These are phyloP conservation scores for Metschnikowia koreensis DNA, from an alignment of 805 yeast genomes.

Conservation along the genomic window DNA sequence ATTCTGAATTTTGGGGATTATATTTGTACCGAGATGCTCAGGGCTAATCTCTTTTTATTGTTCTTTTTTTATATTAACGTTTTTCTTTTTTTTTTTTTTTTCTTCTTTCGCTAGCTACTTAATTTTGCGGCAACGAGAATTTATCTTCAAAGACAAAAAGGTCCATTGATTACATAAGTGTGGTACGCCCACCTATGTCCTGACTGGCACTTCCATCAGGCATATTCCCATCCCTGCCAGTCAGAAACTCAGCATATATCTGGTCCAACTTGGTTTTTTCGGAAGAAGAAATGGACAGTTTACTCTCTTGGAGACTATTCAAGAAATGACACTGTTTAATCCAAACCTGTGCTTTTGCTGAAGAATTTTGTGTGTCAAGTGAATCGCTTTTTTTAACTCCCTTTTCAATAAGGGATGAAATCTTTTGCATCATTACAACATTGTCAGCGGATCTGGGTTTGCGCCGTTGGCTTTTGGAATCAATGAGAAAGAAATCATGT, in stretches of 20 bases:
- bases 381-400: background rate
- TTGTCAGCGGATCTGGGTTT: conserved; percentile 39
- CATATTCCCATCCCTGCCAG: conserved; percentile 82
- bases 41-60: too few relatives aligned
- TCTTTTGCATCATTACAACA: conserved; percentile 40
- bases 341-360: conserved; percentile 31
- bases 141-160: too few relatives aligned
- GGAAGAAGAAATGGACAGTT: conserved; percentile 79
- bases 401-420: conserved; percentile 35
- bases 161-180: conserved; percentile 54
- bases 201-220: conserved; percentile 79
- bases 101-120: too few relatives aligned
- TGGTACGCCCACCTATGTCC: conserved; percentile 81
- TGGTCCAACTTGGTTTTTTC: conserved; percentile 61
- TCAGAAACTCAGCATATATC: conserved; percentile 70
- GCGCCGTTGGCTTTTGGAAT: conserved; percentile 28
- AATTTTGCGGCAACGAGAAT: too few relatives aligned
- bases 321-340: conserved; percentile 56
- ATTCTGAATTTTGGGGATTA: too few relatives aligned
- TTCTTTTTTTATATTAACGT: too few relatives aligned
- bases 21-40: too few relatives aligned
- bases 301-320: conserved; percentile 69
- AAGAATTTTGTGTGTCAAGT: conserved; percentile 10
- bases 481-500: conserved; percentile 43
- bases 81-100: too few relatives aligned